Evolutionary conservation across 306 rosid species (phyloP), one percentile per base, ranked within the genome.

Genomic region (Psophocarpus tetragonolobus): DNA sequence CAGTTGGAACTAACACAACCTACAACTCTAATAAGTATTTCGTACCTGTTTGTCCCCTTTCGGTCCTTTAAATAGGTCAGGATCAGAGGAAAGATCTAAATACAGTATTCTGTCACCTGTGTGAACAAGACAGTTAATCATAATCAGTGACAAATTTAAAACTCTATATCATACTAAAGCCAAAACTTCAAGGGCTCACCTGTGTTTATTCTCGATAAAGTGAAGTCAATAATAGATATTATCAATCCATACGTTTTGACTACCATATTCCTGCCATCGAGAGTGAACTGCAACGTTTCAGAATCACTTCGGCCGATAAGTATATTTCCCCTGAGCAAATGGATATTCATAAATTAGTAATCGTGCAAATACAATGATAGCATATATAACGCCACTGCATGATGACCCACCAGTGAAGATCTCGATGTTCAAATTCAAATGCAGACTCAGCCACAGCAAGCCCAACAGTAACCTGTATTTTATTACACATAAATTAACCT

Each of bases 391-490:
- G 23, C 42, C 71, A 81, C 61, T 60, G 64, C 47, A 68, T 36
- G 73, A 82, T 35, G 24, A 69, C 78, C 53, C 69, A 95, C 99
- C 99, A 92, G 81, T 95, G 99, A 80, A 92, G 97, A 88, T 95
- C 99, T 21, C 98, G 93, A 82, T 92, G 99, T 87, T 95, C 97
- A 76, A 95, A 95, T 82, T 95, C 97, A 77, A 80, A 91, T 2
- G 92, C 97, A 82, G 96, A 96, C 85, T 95, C 99, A 18, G 97
- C 97, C 85, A 92, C 97, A 42, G 99, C 97, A 71, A 92, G 88
- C 67, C 88, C 93, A 42, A 92, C 88, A 14, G 94, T 82, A 77
- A 90, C 99, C 97, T 95, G 88, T 35, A 86, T 75, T 79, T 23
- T 24, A 45, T 17, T 82, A 66, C 62, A 66, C 62, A 27, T 56